These are phyloP conservation scores for Botrytis tulipae DNA, from an alignment of 2,329 filamentous ascomycete genomes.

Conservation along the genomic window DNA sequence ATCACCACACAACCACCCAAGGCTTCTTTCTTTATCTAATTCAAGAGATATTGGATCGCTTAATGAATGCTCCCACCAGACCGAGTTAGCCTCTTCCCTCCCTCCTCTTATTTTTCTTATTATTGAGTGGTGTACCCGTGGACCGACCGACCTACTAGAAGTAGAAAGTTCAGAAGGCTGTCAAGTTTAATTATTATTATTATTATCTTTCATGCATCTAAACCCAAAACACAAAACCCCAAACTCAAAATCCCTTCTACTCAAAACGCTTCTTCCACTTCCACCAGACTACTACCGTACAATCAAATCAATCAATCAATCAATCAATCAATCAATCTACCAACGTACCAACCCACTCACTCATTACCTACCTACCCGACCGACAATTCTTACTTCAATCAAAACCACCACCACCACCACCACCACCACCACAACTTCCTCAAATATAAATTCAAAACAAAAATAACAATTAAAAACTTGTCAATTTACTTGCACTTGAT, in stretches of 20 bases:
- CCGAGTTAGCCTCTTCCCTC: background rate
- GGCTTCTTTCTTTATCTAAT: slow-evolving; percentile 2
- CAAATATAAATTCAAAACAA: background rate
- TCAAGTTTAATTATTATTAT: background rate
- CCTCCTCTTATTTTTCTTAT: background rate
- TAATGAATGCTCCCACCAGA: background rate
- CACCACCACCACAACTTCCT: background rate
- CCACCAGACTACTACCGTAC: background rate
- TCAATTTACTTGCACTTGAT: background rate
- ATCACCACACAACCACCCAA: background rate
- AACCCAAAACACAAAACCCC: background rate
- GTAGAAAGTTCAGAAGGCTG: background rate
- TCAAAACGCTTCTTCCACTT: background rate
- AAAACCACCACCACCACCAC: background rate
- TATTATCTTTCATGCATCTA: background rate
- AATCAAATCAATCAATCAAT: background rate
- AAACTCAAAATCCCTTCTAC: background rate
- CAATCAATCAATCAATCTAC: background rate
- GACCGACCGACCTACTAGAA: background rate
- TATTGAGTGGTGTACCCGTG: too few species aligned
- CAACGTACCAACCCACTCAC: background rate
- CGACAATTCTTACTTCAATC: background rate
- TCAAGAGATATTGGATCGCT: slow-evolving; percentile 1
- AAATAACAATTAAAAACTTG: background rate
- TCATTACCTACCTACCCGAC: background rate